Percentiles rank a stretch among this genome's conserved stretches.
Conservation (phyloP, 2,329 filamentous ascomycete genomes). For the Botrytis fragariae region DNA sequence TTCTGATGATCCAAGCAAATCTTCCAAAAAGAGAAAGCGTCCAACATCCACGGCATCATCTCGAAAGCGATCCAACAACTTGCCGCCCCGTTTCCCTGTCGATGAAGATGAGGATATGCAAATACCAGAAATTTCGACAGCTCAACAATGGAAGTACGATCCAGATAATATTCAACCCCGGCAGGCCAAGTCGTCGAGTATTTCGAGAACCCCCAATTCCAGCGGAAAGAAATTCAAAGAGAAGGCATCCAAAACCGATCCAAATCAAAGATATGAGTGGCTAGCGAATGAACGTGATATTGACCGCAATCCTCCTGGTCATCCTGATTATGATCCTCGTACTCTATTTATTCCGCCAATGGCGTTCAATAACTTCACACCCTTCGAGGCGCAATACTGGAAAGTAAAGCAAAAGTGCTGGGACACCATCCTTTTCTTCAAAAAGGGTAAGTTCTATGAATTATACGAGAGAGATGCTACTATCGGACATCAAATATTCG, state of each 20-base stretch:
- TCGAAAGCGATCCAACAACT: conserved; percentile 62
- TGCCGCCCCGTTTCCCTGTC: conserved; percentile 47
- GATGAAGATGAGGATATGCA: conserved; percentile 51
- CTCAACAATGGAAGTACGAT: conserved; percentile 78
- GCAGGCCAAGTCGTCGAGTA: conserved; percentile 45
- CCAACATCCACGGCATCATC: conserved; percentile 49
- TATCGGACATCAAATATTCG: conserved; percentile 92
- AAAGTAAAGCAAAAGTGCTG: conserved; percentile 98
- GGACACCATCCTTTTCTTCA: conserved; percentile 98
- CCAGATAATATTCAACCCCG: conserved; percentile 55
- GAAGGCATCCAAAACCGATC: conserved; percentile 78
- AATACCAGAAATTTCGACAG: conserved; percentile 64
- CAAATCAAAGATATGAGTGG: conserved; percentile 86
- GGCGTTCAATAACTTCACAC: conserved; percentile 79
- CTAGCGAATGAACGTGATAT: conserved; percentile 82
- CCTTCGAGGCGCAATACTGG: conserved; percentile 99
- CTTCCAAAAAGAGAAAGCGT: conserved; percentile 68
- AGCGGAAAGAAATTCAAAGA: conserved; percentile 44
- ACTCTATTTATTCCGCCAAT: conserved; percentile 85
- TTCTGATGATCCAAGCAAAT: conserved; percentile 62
- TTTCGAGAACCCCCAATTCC: conserved; percentile 39
- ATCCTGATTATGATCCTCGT: conserved; percentile 87
- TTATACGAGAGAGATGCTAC: conserved; percentile 97
- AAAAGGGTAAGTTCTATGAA: conserved; percentile 99
- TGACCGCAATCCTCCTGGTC: conserved; percentile 71